Evolutionary conservation across 2,329 filamentous ascomycete genomes (phyloP).

Genomic region (Ilyonectria mors-panacis): DNA sequence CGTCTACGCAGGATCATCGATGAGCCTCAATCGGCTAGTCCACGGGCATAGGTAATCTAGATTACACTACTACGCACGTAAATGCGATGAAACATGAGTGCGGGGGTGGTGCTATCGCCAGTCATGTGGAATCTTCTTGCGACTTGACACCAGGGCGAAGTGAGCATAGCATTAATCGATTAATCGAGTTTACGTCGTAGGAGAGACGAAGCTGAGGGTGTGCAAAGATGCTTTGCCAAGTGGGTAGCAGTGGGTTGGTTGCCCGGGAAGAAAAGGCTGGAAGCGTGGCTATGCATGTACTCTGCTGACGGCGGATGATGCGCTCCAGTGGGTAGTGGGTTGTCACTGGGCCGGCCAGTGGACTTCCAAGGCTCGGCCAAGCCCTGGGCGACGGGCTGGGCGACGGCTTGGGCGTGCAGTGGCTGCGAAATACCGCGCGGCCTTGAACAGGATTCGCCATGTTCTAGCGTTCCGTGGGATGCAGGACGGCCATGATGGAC

Average conservation of each 20-base stretch:
- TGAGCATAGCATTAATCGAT: not conserved
- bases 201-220: not conserved
- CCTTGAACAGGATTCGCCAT: constrained; percentile 9
- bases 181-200: not conserved
- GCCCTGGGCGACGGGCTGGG: not conserved
- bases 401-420: not conserved
- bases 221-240: not conserved
- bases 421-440: constrained; percentile 8
- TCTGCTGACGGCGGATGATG: constrained; percentile 17
- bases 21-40: not conserved
- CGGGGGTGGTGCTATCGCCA: not conserved
- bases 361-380: constrained; percentile 6
- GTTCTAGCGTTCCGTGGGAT: not conserved
- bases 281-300: constrained; percentile 24
- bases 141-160: not conserved
- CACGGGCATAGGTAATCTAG: not conserved
- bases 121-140: not conserved
- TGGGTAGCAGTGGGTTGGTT: constrained; percentile 5
- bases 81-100: not conserved
- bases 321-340: constrained; percentile 7
- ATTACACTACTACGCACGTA: not conserved
- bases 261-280: constrained; percentile 5
- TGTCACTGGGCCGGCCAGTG: not conserved
- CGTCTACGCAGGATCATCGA: not conserved
- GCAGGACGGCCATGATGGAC: not conserved